Conservation (phyloP, 148 eudicot genomes). For the Silene uniflora region DNA sequence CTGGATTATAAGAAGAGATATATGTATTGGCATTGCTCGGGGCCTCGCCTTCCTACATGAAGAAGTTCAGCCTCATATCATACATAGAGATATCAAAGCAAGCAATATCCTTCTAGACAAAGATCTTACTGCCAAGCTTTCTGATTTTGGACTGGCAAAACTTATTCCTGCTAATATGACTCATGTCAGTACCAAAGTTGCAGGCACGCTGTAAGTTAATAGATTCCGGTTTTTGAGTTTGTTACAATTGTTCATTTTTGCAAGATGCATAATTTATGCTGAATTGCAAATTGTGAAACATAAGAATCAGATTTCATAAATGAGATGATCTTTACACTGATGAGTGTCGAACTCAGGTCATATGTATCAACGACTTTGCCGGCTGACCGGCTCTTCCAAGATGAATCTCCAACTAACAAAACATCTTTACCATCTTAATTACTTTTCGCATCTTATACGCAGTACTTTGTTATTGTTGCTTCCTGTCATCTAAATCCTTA, state of each 20-base stretch:
- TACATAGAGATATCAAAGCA: conserved; percentile 92
- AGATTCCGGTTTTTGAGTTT: neutral
- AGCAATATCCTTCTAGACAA: conserved; percentile 85
- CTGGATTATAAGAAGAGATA: conserved; percentile 55
- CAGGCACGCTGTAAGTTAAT: conserved; percentile 79
- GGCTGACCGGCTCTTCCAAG: too few species aligned
- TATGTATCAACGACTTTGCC: too few species aligned
- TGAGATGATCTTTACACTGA: too few species aligned
- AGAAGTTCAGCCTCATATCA: conserved; percentile 60
- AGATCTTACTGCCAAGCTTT: conserved; percentile 63
- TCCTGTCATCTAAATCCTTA: too few species aligned
- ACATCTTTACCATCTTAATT: too few species aligned
- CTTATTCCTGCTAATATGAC: conserved; percentile 63
- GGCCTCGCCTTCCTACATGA: conserved; percentile 89
- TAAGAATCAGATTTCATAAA: neutral
- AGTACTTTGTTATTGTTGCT: too few species aligned
- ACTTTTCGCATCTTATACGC: too few species aligned
- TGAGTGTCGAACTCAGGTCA: too few species aligned
- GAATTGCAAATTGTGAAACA: neutral
- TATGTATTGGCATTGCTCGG: conserved; percentile 70
- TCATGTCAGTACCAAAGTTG: conserved; percentile 82
- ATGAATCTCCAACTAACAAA: too few species aligned
- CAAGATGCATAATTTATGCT: neutral
- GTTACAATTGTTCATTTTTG: neutral
- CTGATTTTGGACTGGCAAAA: conserved; percentile 94